phyloP scores from a whole-genome alignment of 2,329 filamentous ascomycete genomes.

The Clathrospora elynae region DNA sequence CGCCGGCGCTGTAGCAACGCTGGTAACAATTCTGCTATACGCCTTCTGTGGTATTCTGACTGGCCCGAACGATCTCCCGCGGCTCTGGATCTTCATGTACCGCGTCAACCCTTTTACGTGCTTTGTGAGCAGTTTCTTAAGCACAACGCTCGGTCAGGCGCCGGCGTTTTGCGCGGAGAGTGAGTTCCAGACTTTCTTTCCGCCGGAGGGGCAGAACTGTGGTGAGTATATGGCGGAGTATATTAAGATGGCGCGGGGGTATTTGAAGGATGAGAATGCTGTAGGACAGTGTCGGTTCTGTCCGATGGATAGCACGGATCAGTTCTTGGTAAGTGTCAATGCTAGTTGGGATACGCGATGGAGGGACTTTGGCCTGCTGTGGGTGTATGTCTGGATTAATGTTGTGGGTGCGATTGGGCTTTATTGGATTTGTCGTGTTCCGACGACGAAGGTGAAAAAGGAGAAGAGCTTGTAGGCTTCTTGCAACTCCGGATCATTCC shows the following conservation, averaged over 20 bases:
- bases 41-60: conserved; percentile 63
- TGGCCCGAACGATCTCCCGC: conserved; percentile 61
- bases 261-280: conserved; percentile 51
- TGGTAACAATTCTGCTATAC: conserved; percentile 63
- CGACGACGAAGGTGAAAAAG: conserved; percentile 53
- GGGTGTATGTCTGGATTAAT: conserved; percentile 59
- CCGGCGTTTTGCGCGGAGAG: conserved; percentile 54
- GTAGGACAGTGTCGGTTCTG: conserved; percentile 56
- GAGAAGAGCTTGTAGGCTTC: conserved; percentile 22
- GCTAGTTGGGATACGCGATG: conserved; percentile 60
- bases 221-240: conserved; percentile 53
- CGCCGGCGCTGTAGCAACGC: conserved; percentile 63
- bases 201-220: conserved; percentile 49
- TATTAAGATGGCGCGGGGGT: conserved; percentile 48
- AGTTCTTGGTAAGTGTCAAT: conserved; percentile 51
- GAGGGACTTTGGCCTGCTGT: conserved; percentile 62
- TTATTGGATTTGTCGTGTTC: conserved; percentile 61
- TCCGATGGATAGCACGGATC: conserved; percentile 52
- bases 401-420: conserved; percentile 53
- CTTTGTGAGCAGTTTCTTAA: conserved; percentile 64
- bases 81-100: conserved; percentile 83
- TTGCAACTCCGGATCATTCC: too few species aligned
- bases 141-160: conserved; percentile 51
- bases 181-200: conserved; percentile 51
- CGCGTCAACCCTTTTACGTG: conserved; percentile 70